Conservation (phyloP, 208 protist species). For the Trypanosoma caninum region DNA sequence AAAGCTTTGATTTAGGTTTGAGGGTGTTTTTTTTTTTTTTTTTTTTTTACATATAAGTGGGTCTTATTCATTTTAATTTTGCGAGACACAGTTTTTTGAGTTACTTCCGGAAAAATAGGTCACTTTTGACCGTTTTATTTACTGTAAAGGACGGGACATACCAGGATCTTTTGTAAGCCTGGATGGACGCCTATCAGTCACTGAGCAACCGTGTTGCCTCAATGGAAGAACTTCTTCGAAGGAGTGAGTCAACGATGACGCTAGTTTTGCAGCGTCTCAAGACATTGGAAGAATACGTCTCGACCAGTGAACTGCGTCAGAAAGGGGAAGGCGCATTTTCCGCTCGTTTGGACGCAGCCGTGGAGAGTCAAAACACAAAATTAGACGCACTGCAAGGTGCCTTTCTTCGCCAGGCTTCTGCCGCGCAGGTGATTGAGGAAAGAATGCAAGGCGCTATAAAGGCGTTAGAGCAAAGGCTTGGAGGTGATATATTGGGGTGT, state of each 20-base stretch:
- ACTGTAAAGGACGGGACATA: not conserved
- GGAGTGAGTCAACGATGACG: conserved; percentile 61
- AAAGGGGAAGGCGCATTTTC: conserved; percentile 30
- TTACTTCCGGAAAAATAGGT: too few relatives aligned
- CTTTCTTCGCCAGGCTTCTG: conserved; percentile 37
- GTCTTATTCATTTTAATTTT: too few relatives aligned
- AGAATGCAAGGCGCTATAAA: conserved; percentile 38
- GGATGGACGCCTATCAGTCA: conserved; percentile 27
- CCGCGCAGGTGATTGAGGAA: conserved; percentile 46
- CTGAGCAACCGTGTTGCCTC: conserved; percentile 65
- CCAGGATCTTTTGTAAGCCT: not conserved
- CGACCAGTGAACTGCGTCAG: conserved; percentile 36
- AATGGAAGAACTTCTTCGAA: conserved; percentile 75
- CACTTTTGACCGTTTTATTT: too few relatives aligned
- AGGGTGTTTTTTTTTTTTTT: conserved; percentile 9
- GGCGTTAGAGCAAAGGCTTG: conserved; percentile 60
- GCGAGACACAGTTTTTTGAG: too few relatives aligned
- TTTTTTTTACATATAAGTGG: too few relatives aligned
- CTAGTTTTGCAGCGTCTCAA: conserved; percentile 65
- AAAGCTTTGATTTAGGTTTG: too few relatives aligned
- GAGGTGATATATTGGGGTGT: conserved; percentile 43
- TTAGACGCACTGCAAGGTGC: conserved; percentile 56
- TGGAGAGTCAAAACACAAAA: conserved; percentile 44
- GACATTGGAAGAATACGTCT: conserved; percentile 71
- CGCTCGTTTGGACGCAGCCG: not conserved